Conservation (phyloP, 305 asterid genomes). For the Solanum aculeatissimum region DNA sequence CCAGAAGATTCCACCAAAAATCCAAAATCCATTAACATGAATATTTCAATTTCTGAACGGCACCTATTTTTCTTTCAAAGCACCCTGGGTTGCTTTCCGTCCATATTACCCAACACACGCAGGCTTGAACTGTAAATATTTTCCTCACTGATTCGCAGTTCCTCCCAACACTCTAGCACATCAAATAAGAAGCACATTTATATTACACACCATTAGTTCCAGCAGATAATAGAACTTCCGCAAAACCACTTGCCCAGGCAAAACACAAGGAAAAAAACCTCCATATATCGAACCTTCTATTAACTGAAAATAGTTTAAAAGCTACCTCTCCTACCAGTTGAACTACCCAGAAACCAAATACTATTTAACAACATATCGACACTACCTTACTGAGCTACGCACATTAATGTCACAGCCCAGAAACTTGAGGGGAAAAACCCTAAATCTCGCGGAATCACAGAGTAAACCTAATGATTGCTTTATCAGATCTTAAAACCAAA, state of each 20-base stretch:
- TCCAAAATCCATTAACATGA: background rate
- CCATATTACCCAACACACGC: background rate
- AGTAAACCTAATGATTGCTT: background rate
- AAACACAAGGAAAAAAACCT: background rate
- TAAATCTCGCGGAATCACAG: background rate
- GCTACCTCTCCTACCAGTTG: background rate
- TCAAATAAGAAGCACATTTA: background rate
- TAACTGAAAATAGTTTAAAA: background rate
- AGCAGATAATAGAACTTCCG: background rate
- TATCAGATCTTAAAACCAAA: background rate
- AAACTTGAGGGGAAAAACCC: background rate
- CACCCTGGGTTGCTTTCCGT: background rate
- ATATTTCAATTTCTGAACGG: background rate
- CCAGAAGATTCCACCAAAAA: background rate
- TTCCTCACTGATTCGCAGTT: background rate
- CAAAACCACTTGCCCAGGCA: background rate
- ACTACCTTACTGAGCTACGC: background rate
- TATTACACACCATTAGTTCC: background rate
- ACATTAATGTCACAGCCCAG: background rate
- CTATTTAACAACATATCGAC: background rate
- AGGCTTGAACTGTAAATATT: background rate
- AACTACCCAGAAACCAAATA: background rate
- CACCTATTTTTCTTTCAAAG: background rate
- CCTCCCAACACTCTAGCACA: background rate
- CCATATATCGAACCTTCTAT: background rate